Percentiles rank a stretch among this genome's conserved stretches.
These are phyloP conservation scores for Monosporozyma servazzii DNA, from an alignment of 805 yeast genomes.

Conservation along the genomic window DNA sequence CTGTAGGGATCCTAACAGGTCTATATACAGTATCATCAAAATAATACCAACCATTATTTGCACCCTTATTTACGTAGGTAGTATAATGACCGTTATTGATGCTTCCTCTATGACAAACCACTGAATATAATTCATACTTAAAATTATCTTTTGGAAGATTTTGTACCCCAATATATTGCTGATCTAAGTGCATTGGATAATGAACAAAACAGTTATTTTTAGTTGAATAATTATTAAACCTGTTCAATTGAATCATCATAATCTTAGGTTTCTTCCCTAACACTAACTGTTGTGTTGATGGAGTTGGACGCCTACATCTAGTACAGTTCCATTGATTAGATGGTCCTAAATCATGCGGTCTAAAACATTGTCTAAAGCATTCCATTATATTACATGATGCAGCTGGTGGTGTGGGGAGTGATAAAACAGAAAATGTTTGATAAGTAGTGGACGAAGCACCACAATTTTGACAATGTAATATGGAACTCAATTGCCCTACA, in stretches of 20 bases:
- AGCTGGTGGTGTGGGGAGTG: constrained; percentile 65
- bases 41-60: constrained; percentile 59
- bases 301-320: constrained; percentile 51
- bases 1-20: constrained; percentile 38
- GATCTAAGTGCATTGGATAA: constrained; percentile 58
- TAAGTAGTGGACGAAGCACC: constrained; percentile 74
- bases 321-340: constrained; percentile 86
- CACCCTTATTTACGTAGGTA: constrained; percentile 59
- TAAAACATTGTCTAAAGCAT: constrained; percentile 71
- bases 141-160: constrained; percentile 17
- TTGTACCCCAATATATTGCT: constrained; percentile 51
- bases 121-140: constrained; percentile 63
- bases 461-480: constrained; percentile 64
- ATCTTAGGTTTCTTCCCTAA: constrained; percentile 74
- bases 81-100: constrained; percentile 86
- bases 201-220: constrained; percentile 58
- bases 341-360: constrained; percentile 59
- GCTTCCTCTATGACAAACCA: constrained; percentile 76
- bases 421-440: constrained; percentile 69
- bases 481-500: constrained; percentile 85
- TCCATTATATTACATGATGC: constrained; percentile 38
- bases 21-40: constrained; percentile 71
- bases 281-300: constrained; percentile 57
- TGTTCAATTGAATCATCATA: constrained; percentile 73
- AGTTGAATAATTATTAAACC: constrained; percentile 44